Base-by-base conservation (phyloP, 805 yeast species). In the Candida manassasensis region DNA sequence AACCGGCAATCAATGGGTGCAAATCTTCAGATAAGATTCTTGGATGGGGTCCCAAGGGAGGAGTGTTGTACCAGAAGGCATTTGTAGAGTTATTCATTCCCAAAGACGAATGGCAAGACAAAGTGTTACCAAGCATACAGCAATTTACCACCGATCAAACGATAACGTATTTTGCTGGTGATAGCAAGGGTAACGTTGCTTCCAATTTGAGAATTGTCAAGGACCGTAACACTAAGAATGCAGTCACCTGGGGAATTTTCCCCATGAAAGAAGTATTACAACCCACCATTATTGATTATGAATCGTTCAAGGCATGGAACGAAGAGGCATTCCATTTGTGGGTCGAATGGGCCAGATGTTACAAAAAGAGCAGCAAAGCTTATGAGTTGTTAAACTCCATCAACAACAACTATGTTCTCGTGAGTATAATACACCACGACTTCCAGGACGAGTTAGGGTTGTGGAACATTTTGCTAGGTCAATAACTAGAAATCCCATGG, bases 221-320 rank as follows among this genome's bases (percentile, higher is more conserved):
- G 3, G 42, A 49, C 12, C 55, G 48, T 29, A 55, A 51, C 35
- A 75, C 52, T 21, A 79, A 87, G 29, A 82, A 81, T 44, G 95
- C 93, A 18, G 94, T 93, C 6, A 93, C 98, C 1, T 93, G 98
- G 98, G 98, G 97, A 43, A 95, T 84, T 3, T 90, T 93, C 71
- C 95, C 95, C 6, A 81, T 81, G 57, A 77, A 88, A 44, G 96
- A 87, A 53, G 81, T 88, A 24, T 75, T 87, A 24, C 97, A 89
- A 58, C 84, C 97, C 0, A 93, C 98, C 0, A 82, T 89, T 42
- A 80, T 93, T 38, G 96, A 89, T 53, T 84, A 79, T 47, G 96
- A 88, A 48, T 86, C 97, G 2, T 90, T 93, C 66, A 75, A 76
- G 46, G 96, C 96, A 0, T 93, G 98, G 98, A 77, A 82, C 47